phyloP scores from a whole-genome alignment of 2,329 filamentous ascomycete species.

The Pseudogymnoascus sp. region DNA sequence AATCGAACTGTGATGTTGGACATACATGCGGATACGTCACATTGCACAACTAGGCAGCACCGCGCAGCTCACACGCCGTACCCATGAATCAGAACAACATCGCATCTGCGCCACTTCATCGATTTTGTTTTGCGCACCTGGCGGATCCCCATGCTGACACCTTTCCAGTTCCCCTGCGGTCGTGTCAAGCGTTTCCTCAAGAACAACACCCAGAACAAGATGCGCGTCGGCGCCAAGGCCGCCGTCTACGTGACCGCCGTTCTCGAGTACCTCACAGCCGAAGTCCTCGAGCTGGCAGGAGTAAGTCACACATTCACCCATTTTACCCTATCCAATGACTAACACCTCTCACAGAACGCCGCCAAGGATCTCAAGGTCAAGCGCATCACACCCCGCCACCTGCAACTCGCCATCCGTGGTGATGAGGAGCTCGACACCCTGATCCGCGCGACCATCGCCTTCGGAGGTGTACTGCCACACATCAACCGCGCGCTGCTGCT shows the following conservation, averaged over 20 bases:
- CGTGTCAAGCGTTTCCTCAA: conserved; percentile 99
- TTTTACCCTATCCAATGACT: not conserved
- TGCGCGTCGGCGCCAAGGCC: conserved; percentile 97
- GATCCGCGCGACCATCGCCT: conserved; percentile 95
- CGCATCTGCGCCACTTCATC: not conserved
- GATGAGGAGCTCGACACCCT: conserved; percentile 97
- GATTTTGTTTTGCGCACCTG: not conserved
- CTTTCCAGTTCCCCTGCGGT: conserved; percentile 84
- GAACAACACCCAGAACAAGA: conserved; percentile 99
- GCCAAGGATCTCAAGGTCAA: conserved; percentile 99
- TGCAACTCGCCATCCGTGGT: conserved; percentile 95
- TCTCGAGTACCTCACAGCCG: conserved; percentile 94
- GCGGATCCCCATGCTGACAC: conserved; percentile 27
- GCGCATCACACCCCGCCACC: conserved; percentile 95
- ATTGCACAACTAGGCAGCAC: not conserved
- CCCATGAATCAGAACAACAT: not conserved
- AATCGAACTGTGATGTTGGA: not conserved
- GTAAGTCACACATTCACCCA: conserved; percentile 42
- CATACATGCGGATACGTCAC: not conserved
- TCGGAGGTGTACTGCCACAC: conserved; percentile 94
- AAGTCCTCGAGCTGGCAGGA: conserved; percentile 95
- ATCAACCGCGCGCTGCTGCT: conserved; percentile 96
- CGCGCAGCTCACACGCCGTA: not conserved
- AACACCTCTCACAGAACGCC: conserved; percentile 58
- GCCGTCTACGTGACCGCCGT: conserved; percentile 98